phyloP scores from a whole-genome alignment of 179 eudicot species.

The Corrigiola litoralis region DNA sequence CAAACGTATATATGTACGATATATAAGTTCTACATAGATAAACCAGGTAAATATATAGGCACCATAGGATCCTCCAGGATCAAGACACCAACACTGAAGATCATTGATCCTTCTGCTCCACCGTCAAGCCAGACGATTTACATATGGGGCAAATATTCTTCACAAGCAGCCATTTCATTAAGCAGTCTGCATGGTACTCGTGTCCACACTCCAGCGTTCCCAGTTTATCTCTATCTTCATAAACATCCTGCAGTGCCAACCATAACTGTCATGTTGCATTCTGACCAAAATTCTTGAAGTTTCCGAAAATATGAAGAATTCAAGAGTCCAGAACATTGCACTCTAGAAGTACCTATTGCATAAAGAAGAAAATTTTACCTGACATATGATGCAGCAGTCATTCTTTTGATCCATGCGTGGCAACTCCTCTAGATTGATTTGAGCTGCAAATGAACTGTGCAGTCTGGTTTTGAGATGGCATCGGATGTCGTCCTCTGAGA shows the following conservation, averaged over 20 bases:
- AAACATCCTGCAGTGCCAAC: slow-evolving; percentile 54
- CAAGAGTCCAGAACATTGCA: not conserved
- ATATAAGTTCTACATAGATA: slow-evolving; percentile 18
- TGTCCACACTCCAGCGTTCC: slow-evolving; percentile 82
- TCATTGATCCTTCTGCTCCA: slow-evolving; percentile 15
- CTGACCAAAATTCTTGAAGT: not conserved
- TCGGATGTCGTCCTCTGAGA: slow-evolving; percentile 59
- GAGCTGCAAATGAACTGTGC: slow-evolving; percentile 27
- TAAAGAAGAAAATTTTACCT: slow-evolving; percentile 33
- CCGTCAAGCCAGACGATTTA: slow-evolving; percentile 61
- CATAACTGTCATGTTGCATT: not conserved
- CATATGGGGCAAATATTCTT: slow-evolving; percentile 94
- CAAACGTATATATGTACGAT: slow-evolving; percentile 25
- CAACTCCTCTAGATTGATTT: slow-evolving; percentile 43
- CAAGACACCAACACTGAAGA: not conserved
- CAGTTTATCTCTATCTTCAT: slow-evolving; percentile 49
- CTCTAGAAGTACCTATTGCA: not conserved
- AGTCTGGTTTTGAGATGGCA: slow-evolving; percentile 51
- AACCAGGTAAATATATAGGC: slow-evolving; percentile 20
- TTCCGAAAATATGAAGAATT: not conserved
- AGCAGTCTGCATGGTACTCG: slow-evolving; percentile 76
- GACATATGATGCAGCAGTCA: slow-evolving; percentile 84
- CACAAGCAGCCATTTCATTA: slow-evolving; percentile 75
- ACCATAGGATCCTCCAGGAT: not conserved
- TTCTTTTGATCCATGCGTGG: slow-evolving; percentile 39